Evolutionary conservation across 2,329 filamentous ascomycete genomes (phyloP).

Genomic region (Elsinoe fawcettii): DNA sequence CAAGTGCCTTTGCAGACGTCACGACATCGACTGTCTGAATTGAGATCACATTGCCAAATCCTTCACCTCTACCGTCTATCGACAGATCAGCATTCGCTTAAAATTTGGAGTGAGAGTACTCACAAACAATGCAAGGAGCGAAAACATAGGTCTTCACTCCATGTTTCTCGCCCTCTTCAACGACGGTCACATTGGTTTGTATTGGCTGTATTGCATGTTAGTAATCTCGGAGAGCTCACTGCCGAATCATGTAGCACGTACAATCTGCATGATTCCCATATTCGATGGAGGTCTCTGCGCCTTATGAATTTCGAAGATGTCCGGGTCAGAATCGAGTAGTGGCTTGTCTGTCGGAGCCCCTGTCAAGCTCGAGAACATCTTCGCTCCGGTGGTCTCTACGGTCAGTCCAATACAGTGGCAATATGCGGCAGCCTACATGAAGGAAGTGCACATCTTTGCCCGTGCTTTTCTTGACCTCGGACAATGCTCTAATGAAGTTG

Average conservation of each 20-base stretch:
- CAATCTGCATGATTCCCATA: conserved; percentile 22
- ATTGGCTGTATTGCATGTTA: conserved; percentile 28
- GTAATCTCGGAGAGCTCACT: background rate
- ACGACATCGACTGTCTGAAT: conserved; percentile 47
- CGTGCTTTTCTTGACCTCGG: conserved; percentile 36
- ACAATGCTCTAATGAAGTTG: conserved; percentile 41
- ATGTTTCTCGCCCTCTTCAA: conserved; percentile 36
- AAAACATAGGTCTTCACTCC: conserved; percentile 48
- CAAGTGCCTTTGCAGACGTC: conserved; percentile 35
- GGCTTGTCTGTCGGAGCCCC: conserved; percentile 37
- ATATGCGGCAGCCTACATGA: conserved; percentile 25
- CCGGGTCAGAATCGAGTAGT: conserved; percentile 39
- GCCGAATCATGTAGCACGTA: conserved; percentile 16
- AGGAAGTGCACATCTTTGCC: conserved; percentile 43
- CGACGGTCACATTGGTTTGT: conserved; percentile 36
- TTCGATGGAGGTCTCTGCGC: conserved; percentile 23
- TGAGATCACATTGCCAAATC: conserved; percentile 45
- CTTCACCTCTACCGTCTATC: conserved; percentile 38
- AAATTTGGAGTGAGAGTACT: background rate
- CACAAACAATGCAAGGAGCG: conserved; percentile 43
- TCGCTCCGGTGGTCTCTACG: conserved; percentile 43
- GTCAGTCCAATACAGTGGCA: background rate
- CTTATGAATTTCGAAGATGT: conserved; percentile 40
- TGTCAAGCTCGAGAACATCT: conserved; percentile 44
- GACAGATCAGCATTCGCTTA: background rate